These are phyloP conservation scores for Tritrichomonas musculus DNA, from an alignment of 208 protist species.

Conservation along the genomic window DNA sequence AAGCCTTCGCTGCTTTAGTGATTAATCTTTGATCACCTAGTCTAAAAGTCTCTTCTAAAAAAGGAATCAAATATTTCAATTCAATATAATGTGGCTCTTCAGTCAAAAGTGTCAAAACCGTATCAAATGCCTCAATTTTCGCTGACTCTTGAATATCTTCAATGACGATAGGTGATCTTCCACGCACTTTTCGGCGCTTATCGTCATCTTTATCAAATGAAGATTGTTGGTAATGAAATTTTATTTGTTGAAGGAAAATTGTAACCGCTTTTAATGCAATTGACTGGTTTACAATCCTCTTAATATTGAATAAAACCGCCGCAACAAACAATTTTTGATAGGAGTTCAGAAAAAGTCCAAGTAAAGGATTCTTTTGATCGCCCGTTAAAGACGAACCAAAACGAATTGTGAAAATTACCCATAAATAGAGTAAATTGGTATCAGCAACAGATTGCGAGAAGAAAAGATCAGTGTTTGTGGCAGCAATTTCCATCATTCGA, in stretches of 20 bases:
- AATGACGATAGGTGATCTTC: background rate
- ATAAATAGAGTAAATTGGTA: background rate
- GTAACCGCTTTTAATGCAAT: background rate
- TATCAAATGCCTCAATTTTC: background rate
- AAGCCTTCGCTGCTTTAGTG: background rate
- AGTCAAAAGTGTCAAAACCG: background rate
- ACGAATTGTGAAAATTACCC: background rate
- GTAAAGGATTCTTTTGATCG: background rate
- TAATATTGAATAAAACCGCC: background rate
- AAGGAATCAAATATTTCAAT: background rate
- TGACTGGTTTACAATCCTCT: background rate
- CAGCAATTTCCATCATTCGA: too few relatives aligned
- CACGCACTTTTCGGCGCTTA: background rate
- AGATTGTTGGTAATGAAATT: background rate
- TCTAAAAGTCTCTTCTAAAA: background rate
- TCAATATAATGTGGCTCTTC: background rate
- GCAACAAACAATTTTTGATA: background rate
- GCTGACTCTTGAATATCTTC: constrained; percentile 4
- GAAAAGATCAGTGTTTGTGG: too few relatives aligned
- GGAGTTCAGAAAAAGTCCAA: background rate
- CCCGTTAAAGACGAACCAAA: background rate
- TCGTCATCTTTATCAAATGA: background rate
- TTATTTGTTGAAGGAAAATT: background rate
- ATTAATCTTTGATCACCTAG: background rate
- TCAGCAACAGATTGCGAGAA: background rate